Evolutionary conservation across 208 protist species (phyloP), one percentile per base, ranked within the genome.

Genomic region (Trypanosoma cruzi): DNA sequence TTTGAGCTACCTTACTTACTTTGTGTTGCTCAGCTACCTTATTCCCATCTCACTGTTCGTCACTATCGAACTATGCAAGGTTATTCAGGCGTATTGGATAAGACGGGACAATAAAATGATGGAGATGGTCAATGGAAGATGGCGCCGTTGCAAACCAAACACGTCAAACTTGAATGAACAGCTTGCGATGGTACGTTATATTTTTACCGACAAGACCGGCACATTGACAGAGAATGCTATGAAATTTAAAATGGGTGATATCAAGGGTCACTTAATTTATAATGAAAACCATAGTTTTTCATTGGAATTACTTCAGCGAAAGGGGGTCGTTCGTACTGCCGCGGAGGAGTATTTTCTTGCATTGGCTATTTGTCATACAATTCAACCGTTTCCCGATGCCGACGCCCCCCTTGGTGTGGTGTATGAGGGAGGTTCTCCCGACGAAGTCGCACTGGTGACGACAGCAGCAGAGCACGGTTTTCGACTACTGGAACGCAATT

Each of bases 151-250:
- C 79, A 73, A 70, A 48, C 77, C 90, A 8, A 94, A 95, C 75
- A 96, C 94, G 28, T 96, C 92, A 0, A 94, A 97, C 72, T 77
- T 98, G 11, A 98, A 98, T 79, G 94, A 98, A 80, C 86, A 96
- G 76, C 80, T 97, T 18, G 85, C 86, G 11, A 81, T 96, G 77
- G 81, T 97, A 54, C 76, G 83, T 55, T 94, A 90, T 70, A 97
- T 97, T 60, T 98, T 98, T 68, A 91, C 77, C 22, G 95, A 97
- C 77, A 97, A 97, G 69, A 97, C 95, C 0, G 95, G 92, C n/a
- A 97, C 92, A 13, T 80, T 98, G 14, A 98, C 95, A 31, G 89
- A 97, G 76, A 98, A 97, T 65, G 76, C 89, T 1, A 97, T 98
- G 95, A 79, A 85, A 62, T 97, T 90, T 68, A 91, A 89, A 56